phyloP scores from a whole-genome alignment of 257 asterid species.

The Henckelia pumila region DNA sequence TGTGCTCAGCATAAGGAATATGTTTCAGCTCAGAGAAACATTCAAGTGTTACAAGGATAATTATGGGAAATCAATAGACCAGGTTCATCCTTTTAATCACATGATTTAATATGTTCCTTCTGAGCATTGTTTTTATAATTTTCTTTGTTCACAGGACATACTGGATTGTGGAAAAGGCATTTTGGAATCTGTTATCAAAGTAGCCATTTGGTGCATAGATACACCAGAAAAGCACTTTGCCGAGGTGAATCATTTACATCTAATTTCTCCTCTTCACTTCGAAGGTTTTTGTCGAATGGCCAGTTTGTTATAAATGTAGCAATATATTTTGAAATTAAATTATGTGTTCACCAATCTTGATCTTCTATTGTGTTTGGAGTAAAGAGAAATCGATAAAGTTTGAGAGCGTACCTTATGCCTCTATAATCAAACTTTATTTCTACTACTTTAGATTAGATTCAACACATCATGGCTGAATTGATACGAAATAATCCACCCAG shows the following conservation, averaged over 20 bases:
- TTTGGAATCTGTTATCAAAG: constrained; percentile 51
- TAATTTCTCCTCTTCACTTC: not conserved
- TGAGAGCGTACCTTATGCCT: not conserved
- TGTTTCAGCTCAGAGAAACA: constrained; percentile 63
- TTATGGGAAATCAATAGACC: constrained; percentile 55
- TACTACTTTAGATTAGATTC: not conserved
- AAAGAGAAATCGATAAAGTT: not conserved
- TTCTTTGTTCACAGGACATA: constrained; percentile 47
- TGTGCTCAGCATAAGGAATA: constrained; percentile 60
- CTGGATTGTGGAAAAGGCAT: constrained; percentile 47
- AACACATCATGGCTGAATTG: not conserved
- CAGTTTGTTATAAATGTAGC: not conserved
- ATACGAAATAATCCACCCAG: constrained; percentile 29
- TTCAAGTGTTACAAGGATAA: constrained; percentile 53
- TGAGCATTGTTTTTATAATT: not conserved
- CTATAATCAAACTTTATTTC: not conserved
- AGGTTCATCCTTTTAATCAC: constrained; percentile 35
- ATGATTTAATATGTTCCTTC: not conserved
- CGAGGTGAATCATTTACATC: constrained; percentile 43
- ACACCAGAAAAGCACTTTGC: constrained; percentile 82
- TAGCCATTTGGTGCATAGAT: constrained; percentile 61
- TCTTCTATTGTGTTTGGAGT: no score
- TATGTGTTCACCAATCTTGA: no score
- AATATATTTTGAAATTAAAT: no score
- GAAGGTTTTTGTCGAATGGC: not conserved